These are phyloP conservation scores for Quercus alba DNA, from an alignment of 306 rosid genomes.

Conservation along the genomic window DNA sequence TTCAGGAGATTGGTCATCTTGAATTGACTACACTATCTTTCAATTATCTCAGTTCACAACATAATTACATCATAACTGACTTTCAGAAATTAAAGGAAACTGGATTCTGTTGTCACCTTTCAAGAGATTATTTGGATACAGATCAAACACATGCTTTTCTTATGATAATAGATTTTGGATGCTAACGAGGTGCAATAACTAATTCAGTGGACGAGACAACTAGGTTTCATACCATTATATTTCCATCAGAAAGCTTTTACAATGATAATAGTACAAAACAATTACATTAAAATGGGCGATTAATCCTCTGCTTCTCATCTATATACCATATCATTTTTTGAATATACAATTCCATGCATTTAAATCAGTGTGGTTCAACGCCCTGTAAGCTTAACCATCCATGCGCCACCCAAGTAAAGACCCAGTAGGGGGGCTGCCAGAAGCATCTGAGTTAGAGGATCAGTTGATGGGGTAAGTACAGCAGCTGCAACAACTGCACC, in stretches of 20 bases:
- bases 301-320: conserved; percentile 3
- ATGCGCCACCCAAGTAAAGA: conserved; percentile 92
- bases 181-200: not conserved
- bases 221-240: not conserved
- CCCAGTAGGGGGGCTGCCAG: conserved; percentile 79
- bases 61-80: too few relatives aligned
- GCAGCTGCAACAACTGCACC: conserved; percentile 95
- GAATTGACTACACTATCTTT: too few relatives aligned
- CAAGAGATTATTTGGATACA: not conserved
- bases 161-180: not conserved
- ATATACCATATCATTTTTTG: conserved; percentile 30
- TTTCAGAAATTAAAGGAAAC: not conserved
- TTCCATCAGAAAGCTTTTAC: not conserved
- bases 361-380: conserved; percentile 33
- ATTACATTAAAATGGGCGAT: conserved; percentile 10
- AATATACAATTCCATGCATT: conserved; percentile 33
- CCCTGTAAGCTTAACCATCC: conserved; percentile 83
- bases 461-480: conserved; percentile 81
- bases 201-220: not conserved
- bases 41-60: too few relatives aligned
- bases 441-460: conserved; percentile 88
- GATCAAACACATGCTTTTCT: not conserved
- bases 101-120: not conserved
- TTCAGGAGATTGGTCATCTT: too few relatives aligned
- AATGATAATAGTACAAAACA: conserved; percentile 3